These are phyloP conservation scores for Mortierella sp. DNA, from an alignment of 371 early-diverging fungal genomes.

Conservation along the genomic window DNA sequence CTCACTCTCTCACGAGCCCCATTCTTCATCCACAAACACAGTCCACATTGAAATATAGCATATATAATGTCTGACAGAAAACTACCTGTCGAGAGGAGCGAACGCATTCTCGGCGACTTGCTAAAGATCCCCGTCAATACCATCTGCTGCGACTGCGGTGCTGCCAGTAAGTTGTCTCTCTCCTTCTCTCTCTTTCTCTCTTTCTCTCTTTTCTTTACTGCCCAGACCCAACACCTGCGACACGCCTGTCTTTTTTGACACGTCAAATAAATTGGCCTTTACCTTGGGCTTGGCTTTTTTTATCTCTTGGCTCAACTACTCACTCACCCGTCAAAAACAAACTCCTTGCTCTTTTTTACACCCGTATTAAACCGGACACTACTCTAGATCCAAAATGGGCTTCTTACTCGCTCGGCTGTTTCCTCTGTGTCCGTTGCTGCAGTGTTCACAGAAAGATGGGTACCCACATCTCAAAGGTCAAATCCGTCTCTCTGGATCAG, in stretches of 20 bases:
- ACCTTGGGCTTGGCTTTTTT: not conserved
- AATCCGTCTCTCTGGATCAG: slow-evolving; percentile 90
- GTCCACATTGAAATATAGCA: too few species aligned
- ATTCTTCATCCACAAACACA: not conserved
- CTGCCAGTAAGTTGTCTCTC: slow-evolving; percentile 67
- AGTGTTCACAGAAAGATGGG: slow-evolving; percentile 94
- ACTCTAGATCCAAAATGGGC: slow-evolving; percentile 96
- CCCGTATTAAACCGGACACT: slow-evolving; percentile 7
- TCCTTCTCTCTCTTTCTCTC: not conserved
- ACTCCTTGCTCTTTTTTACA: not conserved
- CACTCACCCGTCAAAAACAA: not conserved
- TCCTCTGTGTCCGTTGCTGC: slow-evolving; percentile 94
- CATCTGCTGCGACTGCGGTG: slow-evolving; percentile 85
- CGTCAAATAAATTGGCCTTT: not conserved
- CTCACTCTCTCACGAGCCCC: not conserved
- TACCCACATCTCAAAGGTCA: slow-evolving; percentile 94
- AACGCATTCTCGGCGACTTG: slow-evolving; percentile 77
- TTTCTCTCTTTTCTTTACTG: not conserved
- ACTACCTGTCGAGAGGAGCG: slow-evolving; percentile 55
- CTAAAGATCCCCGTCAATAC: slow-evolving; percentile 82
- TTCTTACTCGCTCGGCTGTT: slow-evolving; percentile 92
- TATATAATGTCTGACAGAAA: slow-evolving; percentile 48
- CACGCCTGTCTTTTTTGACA: not conserved
- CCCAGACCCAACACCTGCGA: not conserved
- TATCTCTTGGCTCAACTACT: not conserved